Conservation (phyloP, 2,329 filamentous ascomycete genomes). For the Arachnopeziza araneosa region DNA sequence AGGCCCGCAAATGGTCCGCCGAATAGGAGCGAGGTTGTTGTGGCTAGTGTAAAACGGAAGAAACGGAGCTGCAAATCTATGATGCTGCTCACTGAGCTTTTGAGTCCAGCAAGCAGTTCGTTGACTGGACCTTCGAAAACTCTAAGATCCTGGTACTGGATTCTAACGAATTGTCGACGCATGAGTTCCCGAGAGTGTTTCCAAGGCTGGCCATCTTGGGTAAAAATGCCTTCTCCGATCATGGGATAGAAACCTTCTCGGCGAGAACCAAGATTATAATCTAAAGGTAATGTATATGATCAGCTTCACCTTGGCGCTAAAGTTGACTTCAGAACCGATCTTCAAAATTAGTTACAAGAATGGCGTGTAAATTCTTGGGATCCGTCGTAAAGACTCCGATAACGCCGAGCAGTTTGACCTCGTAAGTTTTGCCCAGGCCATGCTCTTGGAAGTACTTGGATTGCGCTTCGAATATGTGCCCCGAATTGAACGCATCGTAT, state of each 20-base stretch:
- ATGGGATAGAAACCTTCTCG: not conserved
- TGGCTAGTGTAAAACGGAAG: not conserved
- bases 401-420: not conserved
- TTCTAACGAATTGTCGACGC: slow-evolving; percentile 7
- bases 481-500: slow-evolving; percentile 13
- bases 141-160: slow-evolving; percentile 22
- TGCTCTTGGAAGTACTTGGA: slow-evolving; percentile 1
- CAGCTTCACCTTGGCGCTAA: not conserved
- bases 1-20: not conserved
- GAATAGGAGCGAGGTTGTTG: not conserved
- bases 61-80: not conserved
- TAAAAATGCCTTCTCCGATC: not conserved
- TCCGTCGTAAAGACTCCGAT: slow-evolving; percentile 27
- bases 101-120: not conserved
- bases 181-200: not conserved
- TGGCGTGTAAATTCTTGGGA: slow-evolving; percentile 30
- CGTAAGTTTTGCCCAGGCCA: not conserved
- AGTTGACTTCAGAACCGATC: slow-evolving; percentile 18
- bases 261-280: not conserved
- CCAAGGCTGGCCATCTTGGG: not conserved
- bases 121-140: not conserved
- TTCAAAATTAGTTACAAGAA: slow-evolving; percentile 36
- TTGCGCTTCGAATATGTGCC: slow-evolving; percentile 19
- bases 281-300: not conserved
- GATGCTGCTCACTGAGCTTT: not conserved